Percentiles rank a stretch among this genome's conserved stretches.
Conservation (phyloP, 1,284 basidiomycete species). For the Sporisorium sorghi region DNA sequence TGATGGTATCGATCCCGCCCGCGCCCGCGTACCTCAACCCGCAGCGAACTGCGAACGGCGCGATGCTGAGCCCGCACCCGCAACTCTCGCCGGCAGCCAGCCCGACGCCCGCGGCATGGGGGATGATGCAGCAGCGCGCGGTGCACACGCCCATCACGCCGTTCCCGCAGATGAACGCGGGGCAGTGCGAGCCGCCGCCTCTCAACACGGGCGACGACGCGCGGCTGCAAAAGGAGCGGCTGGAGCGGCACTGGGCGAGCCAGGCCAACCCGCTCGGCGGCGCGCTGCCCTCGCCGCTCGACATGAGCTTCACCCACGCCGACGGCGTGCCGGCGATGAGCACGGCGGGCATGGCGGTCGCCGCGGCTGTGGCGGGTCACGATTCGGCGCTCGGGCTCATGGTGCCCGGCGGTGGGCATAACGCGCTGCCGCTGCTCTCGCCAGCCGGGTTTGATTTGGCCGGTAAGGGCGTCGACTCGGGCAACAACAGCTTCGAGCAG, state of each 20-base stretch:
- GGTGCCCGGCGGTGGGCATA: slow-evolving; percentile 29
- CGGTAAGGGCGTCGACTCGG: slow-evolving; percentile 33
- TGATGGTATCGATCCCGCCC: slow-evolving; percentile 62
- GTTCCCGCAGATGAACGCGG: slow-evolving; percentile 49
- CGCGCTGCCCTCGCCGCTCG: slow-evolving; percentile 47
- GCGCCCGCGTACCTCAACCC: slow-evolving; percentile 54
- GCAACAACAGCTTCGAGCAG: slow-evolving; percentile 48
- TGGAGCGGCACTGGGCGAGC: slow-evolving; percentile 59
- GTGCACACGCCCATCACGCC: slow-evolving; percentile 62
- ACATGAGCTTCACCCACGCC: slow-evolving; percentile 44
- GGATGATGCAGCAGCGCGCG: slow-evolving; percentile 60
- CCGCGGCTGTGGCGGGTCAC: slow-evolving; percentile 17
- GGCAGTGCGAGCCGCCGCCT: slow-evolving; percentile 52
- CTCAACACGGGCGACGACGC: slow-evolving; percentile 55
- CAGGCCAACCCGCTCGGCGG: slow-evolving; percentile 30
- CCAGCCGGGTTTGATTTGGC: slow-evolving; percentile 30
- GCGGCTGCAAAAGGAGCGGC: slow-evolving; percentile 56
- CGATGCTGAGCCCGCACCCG: slow-evolving; percentile 44
- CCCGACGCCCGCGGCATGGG: slow-evolving; percentile 56
- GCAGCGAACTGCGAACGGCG: slow-evolving; percentile 28
- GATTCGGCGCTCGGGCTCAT: slow-evolving; percentile 35
- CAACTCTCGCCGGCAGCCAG: slow-evolving; percentile 44
- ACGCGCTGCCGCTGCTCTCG: slow-evolving; percentile 36
- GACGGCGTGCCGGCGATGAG: slow-evolving; percentile 24
- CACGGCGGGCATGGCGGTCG: slow-evolving; percentile 28